phyloP scores from a whole-genome alignment of 2,329 filamentous ascomycete genomes.

The Colletotrichum euphorbiae region DNA sequence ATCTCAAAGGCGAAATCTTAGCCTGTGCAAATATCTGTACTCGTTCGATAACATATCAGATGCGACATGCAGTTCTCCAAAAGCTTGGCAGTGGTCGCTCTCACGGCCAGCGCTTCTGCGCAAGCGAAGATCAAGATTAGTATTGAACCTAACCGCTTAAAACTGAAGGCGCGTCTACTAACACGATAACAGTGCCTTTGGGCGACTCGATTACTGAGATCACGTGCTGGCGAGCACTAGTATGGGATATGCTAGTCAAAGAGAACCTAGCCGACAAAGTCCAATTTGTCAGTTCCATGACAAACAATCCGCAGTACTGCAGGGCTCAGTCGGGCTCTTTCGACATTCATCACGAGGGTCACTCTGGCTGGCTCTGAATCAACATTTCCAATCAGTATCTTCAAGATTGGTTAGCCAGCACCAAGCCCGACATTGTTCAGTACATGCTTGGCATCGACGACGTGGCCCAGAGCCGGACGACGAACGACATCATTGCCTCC shows the following conservation, averaged over 20 bases:
- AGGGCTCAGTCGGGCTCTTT: slow-evolving; percentile 47
- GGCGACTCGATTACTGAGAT: slow-evolving; percentile 60
- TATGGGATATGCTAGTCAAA: slow-evolving; percentile 54
- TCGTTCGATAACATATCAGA: neutral
- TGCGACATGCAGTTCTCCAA: neutral
- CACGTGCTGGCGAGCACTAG: slow-evolving; percentile 56
- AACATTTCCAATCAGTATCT: slow-evolving; percentile 57
- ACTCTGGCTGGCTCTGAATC: slow-evolving; percentile 56
- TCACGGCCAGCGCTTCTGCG: neutral
- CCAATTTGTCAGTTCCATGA: slow-evolving; percentile 56
- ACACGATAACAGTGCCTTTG: slow-evolving; percentile 45
- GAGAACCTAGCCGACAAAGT: slow-evolving; percentile 50
- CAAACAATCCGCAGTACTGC: slow-evolving; percentile 53
- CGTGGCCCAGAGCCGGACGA: slow-evolving; percentile 47
- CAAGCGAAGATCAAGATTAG: slow-evolving; percentile 28
- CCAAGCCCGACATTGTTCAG: slow-evolving; percentile 56
- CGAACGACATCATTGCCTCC: slow-evolving; percentile 51
- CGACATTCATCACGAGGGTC: slow-evolving; percentile 57
- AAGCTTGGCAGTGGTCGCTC: neutral
- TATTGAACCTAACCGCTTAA: neutral
- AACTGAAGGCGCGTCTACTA: neutral
- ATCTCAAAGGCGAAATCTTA: no score
- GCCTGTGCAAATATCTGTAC: neutral
- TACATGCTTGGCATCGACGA: slow-evolving; percentile 62
- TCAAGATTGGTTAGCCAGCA: slow-evolving; percentile 51